Evolutionary conservation across 1,139 yeast genomes (phyloP), one percentile per base, ranked within the genome.

Genomic region (Wickerhamomyces sp.): DNA sequence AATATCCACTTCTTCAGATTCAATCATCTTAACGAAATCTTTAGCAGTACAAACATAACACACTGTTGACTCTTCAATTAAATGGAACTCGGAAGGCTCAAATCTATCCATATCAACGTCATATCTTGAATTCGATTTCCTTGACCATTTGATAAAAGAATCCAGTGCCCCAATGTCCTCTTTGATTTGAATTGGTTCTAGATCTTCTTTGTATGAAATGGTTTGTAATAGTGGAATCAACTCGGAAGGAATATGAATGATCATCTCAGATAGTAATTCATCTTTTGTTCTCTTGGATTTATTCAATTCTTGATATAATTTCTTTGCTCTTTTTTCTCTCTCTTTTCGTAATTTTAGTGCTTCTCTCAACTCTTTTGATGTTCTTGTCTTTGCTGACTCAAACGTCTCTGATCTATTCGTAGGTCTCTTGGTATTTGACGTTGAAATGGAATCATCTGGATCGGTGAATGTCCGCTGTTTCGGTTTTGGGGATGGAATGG

Each of bases 261-360:
- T 61, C 69, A 80, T 75, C 43, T 74, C 77, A 4, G 58, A 48
- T 25, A 74, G 52, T 8, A 78, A 55, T 27, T 74, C 79, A 6
- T 67, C 75, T 46, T 72, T 75, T 25, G 67, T 59, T 29, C 75
- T 56, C 3, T 59, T 63, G 1, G 61, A 64, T 44, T 63, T 70
- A 50, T 81, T 81, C 1, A 67, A 78, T 23, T 66, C 70, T 26
- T 66, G 69, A 31, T 76, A 59, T 21, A 63, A 59, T 33, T 62
- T 62, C 9, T 38, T 38, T 12, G 33, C 33, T 17, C 52, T 33
- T 28, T 46, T 47, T 6, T 39, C 44, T 16, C 29, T 14, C 13
- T 35, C 38, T 12, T 32, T 35, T 13, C 26, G 28, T 6, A 27
- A 31, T 25, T 43, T 45, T 2, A 28, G 26, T 3, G 24, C 24